Conservation (phyloP, 768 basidiomycete species). For the Tubosaeta brunneosetosa region DNA sequence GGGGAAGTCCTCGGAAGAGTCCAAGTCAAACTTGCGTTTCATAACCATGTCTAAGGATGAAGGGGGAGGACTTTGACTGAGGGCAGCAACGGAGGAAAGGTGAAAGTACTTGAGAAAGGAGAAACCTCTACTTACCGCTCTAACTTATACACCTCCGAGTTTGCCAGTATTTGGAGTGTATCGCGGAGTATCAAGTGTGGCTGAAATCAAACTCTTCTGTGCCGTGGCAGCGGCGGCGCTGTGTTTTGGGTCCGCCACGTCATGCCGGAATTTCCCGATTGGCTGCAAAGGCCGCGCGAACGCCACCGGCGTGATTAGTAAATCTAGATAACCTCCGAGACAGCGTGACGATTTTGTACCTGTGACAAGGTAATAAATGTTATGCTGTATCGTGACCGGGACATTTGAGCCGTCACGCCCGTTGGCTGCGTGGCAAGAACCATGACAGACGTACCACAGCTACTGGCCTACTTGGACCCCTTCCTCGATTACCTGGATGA, state of each 20-base stretch:
- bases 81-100: constrained; percentile 6
- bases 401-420: constrained; percentile 14
- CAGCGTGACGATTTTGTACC: constrained; percentile 5
- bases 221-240: constrained; percentile 15
- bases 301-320: not conserved
- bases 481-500: constrained; percentile 51
- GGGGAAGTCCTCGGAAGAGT: constrained; percentile 48
- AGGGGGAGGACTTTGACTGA: constrained; percentile 6
- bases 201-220: constrained; percentile 17
- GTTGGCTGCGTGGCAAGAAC: constrained; percentile 20
- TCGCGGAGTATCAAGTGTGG: constrained; percentile 20
- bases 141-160: constrained; percentile 29
- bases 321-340: constrained; percentile 7
- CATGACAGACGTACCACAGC: constrained; percentile 28
- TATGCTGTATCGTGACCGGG: constrained; percentile 14
- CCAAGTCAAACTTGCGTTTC: constrained; percentile 71
- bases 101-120: constrained; percentile 25
- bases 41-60: constrained; percentile 47
- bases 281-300: constrained; percentile 10
- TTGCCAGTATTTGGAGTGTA: constrained; percentile 22
- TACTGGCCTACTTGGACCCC: constrained; percentile 51
- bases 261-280: constrained; percentile 27
- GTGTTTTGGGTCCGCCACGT: not conserved
- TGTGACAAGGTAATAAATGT: constrained; percentile 14
- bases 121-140: constrained; percentile 16